phyloP scores from a whole-genome alignment of 306 rosid species.

The Vicia villosa region DNA sequence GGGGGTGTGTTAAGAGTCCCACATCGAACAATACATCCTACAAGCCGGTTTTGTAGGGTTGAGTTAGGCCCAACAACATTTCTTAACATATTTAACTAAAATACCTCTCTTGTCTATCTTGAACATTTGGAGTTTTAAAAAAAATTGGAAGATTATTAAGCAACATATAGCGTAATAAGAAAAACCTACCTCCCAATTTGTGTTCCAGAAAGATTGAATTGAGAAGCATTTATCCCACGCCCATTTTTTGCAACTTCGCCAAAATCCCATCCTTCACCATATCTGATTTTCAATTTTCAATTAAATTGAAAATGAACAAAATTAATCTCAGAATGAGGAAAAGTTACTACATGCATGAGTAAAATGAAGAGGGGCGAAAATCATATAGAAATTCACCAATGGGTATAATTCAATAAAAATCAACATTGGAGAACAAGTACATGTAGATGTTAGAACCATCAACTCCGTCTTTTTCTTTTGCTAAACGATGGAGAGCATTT shows the following conservation, averaged over 20 bases:
- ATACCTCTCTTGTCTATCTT: neutral
- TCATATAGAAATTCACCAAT: constrained; percentile 34
- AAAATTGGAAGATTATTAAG: constrained; percentile 6
- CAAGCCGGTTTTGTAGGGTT: no score
- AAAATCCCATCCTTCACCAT: constrained; percentile 99
- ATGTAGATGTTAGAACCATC: constrained; percentile 88
- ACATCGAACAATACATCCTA: no score
- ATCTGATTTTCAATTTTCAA: constrained; percentile 46
- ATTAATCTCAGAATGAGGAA: constrained; percentile 20
- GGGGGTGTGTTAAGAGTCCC: no score
- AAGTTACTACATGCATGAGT: constrained; percentile 16
- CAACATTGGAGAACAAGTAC: constrained; percentile 55
- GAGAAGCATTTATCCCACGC: constrained; percentile 94
- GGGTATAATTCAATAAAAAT: constrained; percentile 32
- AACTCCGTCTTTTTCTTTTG: constrained; percentile 68
- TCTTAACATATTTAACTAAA: no score
- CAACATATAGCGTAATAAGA: constrained; percentile 19
- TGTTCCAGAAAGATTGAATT: constrained; percentile 77
- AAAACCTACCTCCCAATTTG: constrained; percentile 81
- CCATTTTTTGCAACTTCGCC: constrained; percentile 94
- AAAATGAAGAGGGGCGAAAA: constrained; percentile 20
- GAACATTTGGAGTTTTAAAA: neutral
- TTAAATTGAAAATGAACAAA: constrained; percentile 23
- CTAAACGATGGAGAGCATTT: constrained; percentile 56
- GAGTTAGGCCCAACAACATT: no score